These are phyloP conservation scores for Pyrenochaeta sp. DNA, from an alignment of 2,329 filamentous ascomycete genomes.

Conservation along the genomic window DNA sequence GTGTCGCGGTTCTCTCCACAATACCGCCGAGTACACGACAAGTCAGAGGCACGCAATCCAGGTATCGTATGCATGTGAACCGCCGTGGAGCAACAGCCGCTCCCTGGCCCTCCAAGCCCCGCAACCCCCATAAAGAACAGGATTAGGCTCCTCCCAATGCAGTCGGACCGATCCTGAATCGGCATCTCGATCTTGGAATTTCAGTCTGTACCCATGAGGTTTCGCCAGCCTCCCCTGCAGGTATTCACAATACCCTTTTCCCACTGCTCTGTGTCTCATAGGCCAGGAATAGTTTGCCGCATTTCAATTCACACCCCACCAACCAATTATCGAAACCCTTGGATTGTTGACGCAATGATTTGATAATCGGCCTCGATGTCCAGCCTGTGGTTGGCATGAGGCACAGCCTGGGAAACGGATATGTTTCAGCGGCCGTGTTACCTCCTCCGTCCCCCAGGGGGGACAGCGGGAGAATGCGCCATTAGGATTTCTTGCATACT, in stretches of 20 bases:
- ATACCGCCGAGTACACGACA: background rate
- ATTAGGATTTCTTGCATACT: background rate
- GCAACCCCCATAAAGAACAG: too few relatives aligned
- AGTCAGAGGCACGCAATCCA: background rate
- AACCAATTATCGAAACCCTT: slow-evolving; percentile 2
- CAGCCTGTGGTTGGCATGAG: background rate
- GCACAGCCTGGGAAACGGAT: background rate
- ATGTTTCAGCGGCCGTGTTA: background rate
- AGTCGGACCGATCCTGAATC: too few relatives aligned
- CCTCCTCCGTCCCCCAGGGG: background rate
- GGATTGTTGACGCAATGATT: slow-evolving; percentile 6
- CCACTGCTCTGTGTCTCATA: background rate
- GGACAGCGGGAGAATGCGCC: background rate
- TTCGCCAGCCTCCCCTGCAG: background rate
- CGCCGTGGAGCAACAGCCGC: background rate
- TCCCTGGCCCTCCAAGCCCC: too few relatives aligned
- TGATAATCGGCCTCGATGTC: slow-evolving; percentile 2
- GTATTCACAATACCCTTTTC: background rate
- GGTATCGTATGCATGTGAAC: background rate
- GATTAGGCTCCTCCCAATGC: too few relatives aligned
- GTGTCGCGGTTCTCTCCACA: too few relatives aligned
- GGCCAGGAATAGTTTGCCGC: background rate
- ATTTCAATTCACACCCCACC: background rate
- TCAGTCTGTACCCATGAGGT: background rate
- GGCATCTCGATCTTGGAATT: too few relatives aligned